Conservation (phyloP, 2,329 filamentous ascomycete species). For the Phaeomoniella chlamydospora region DNA sequence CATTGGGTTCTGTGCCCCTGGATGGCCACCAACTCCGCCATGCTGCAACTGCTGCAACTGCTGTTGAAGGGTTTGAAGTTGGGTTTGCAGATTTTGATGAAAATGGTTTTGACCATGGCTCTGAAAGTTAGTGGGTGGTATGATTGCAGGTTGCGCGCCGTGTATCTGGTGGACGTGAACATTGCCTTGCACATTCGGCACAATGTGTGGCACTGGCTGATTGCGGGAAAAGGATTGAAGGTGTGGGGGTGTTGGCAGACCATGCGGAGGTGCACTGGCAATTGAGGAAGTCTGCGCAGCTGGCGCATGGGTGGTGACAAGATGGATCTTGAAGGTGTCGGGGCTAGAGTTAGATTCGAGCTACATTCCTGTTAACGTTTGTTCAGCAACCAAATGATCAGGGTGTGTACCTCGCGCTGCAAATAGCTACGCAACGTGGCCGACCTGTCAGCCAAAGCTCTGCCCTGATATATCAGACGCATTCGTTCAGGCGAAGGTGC, state of each 20-base stretch:
- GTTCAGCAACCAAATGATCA: background rate
- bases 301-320: slow-evolving; percentile 6
- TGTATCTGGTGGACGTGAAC: background rate
- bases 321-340: slow-evolving; percentile 7
- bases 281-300: background rate
- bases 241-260: slow-evolving; percentile 1
- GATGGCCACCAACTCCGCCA: background rate
- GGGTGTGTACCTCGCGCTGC: slow-evolving; percentile 31
- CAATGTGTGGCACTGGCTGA: background rate
- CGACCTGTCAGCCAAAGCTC: slow-evolving; percentile 33
- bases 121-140: no score
- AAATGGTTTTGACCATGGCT: slow-evolving; percentile 1
- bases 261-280: background rate
- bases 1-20: background rate
- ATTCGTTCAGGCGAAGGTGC: slow-evolving; percentile 31
- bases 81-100: slow-evolving; percentile 2
- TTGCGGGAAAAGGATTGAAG: background rate
- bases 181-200: background rate
- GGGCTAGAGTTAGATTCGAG: background rate
- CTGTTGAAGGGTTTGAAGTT: slow-evolving; percentile 5
- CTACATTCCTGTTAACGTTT: background rate
- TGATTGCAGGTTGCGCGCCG: no score
- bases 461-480: slow-evolving; percentile 43
- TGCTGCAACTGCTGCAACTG: slow-evolving; percentile 5
- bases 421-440: slow-evolving; percentile 35